phyloP scores from a whole-genome alignment of 257 asterid genomes.

The Nicotiana attenuata region DNA sequence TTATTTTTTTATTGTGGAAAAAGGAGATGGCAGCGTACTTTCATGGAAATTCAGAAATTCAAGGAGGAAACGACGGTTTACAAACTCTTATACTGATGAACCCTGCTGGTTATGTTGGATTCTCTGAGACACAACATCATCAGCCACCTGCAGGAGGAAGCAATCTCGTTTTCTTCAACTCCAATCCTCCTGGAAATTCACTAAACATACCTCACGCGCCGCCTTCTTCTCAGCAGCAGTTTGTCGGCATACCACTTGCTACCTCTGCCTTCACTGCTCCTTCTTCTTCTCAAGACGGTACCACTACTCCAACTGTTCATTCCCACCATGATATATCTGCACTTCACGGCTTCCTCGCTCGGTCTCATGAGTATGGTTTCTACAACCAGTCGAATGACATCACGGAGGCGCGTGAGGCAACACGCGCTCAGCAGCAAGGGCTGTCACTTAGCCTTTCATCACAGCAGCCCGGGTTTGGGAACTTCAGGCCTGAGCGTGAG shows the following conservation, averaged over 20 bases:
- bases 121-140: constrained; percentile 57
- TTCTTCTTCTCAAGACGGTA: constrained; percentile 26
- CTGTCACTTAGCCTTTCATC: constrained; percentile 75
- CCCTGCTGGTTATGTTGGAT: constrained; percentile 79
- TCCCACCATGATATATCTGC: constrained; percentile 40
- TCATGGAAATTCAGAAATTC: constrained; percentile 79
- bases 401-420: constrained; percentile 53
- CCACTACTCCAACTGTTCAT: background rate
- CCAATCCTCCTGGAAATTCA: constrained; percentile 33
- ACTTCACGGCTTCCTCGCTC: constrained; percentile 64
- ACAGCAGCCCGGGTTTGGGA: constrained; percentile 46
- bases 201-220: constrained; percentile 54
- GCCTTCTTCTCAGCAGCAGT: constrained; percentile 34
- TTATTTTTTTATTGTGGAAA: constrained; percentile 18
- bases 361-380: constrained; percentile 45
- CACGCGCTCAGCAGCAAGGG: constrained; percentile 72
- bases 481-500: constrained; percentile 40
- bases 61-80: constrained; percentile 65
- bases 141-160: constrained; percentile 20
- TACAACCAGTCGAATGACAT: constrained; percentile 42
- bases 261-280: constrained; percentile 12
- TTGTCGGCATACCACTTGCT: constrained; percentile 64
- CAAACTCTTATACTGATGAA: constrained; percentile 93
- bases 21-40: constrained; percentile 70
- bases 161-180: constrained; percentile 67